Conservation (phyloP, 441 rosid genomes). For the Kokia cookei region DNA sequence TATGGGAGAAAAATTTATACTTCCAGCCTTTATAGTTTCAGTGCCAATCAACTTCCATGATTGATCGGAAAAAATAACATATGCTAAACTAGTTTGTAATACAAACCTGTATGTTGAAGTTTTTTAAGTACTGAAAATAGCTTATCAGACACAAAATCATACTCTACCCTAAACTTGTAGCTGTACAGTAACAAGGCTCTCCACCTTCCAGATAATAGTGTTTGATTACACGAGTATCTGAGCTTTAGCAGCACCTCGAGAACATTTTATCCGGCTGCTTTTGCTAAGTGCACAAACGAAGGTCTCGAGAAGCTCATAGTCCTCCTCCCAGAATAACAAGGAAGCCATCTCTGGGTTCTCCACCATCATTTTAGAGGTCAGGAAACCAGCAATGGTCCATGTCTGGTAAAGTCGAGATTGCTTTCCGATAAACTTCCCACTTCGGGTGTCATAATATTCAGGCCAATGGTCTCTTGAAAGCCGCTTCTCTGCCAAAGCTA, state of each 20-base stretch:
- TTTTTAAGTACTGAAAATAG: neutral
- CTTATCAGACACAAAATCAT: neutral
- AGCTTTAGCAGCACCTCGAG: constrained; percentile 81
- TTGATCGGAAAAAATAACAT: neutral
- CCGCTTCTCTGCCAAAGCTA: constrained; percentile 72
- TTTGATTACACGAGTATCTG: constrained; percentile 72
- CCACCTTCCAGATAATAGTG: neutral
- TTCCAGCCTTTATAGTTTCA: neutral
- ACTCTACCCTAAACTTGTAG: constrained; percentile 11
- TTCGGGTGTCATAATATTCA: constrained; percentile 81
- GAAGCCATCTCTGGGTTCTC: constrained; percentile 85
- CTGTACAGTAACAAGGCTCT: constrained; percentile 22
- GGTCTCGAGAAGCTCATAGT: constrained; percentile 78
- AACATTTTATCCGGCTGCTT: constrained; percentile 73
- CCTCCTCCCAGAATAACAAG: constrained; percentile 79
- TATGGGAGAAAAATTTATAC: neutral
- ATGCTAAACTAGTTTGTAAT: neutral
- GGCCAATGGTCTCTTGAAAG: constrained; percentile 79
- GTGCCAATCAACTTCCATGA: neutral
- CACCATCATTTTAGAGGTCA: constrained; percentile 69
- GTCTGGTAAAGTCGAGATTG: constrained; percentile 85
- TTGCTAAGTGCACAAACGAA: constrained; percentile 82
- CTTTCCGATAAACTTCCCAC: constrained; percentile 86
- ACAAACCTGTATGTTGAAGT: constrained; percentile 3
- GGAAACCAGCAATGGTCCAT: constrained; percentile 88